Base-by-base conservation (phyloP, 495 filamentous ascomycete genomes). In the Lophium mytilinum region DNA sequence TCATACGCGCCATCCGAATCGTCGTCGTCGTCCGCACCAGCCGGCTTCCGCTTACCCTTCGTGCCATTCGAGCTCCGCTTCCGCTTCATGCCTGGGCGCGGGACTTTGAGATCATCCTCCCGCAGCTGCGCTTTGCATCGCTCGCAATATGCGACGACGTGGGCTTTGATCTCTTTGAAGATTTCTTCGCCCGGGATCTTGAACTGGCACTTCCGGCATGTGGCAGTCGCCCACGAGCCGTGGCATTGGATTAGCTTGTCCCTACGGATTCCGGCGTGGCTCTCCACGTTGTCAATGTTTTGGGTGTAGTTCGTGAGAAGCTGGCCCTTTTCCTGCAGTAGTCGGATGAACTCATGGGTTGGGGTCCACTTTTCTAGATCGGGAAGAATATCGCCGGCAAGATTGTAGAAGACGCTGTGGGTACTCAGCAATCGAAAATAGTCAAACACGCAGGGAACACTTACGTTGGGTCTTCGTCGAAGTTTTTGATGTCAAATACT, bases 221-320 rank as follows among this genome's bases (percentile, higher is more conserved):
- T 86, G 8, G 93, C 93, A 9, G 84, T 92, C 9, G 92, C 93
- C 68, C 96, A 98, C 11, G 88, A 93, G 50, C 93, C 93, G 62
- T 98, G 93, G 67, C 93, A 97, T 69, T 98, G 93, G 18, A 98
- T 85, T 10, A 98, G 82, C 56, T 95, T 95, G 37, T 91, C 86
- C 0, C 83, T 77, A 6, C 70, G 66, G 47, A 98, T 91, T 12
- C 93, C 93, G 1, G 92, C 93, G 54, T 87, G 83, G 35, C 81
- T 82, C 68, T 98, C 93, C 47, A 98, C 85, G 64, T 97, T 96
- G 74, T 98, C 93, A 63, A 98, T 98, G 68, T 98, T 98, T 69
- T 98, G 93, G 1, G 92, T 94, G 73, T 96, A 98, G 71, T 96
- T 95, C 24, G 91, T 97, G 49, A 96, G 78, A 17, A 98, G 81